Conservation (phyloP, 2,329 filamentous ascomycete species). For the Xylariomycetidae sp. region DNA sequence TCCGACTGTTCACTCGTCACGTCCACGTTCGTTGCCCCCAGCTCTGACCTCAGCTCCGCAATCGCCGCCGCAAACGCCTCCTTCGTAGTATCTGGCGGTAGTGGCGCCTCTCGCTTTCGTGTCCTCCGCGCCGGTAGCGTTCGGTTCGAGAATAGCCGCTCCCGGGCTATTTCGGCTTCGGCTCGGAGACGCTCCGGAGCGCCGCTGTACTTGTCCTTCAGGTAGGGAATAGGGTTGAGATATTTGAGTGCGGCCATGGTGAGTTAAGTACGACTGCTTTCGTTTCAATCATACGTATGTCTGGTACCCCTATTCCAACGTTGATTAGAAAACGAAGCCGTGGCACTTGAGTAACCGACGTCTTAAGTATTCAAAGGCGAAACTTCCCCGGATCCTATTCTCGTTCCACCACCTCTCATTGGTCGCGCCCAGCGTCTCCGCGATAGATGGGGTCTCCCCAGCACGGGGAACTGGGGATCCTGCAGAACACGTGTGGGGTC, state of each 20-base stretch:
- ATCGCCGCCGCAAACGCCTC: slow-evolving; percentile 24
- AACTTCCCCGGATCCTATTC: too few species aligned
- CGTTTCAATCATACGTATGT: too few species aligned
- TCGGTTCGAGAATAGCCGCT: slow-evolving; percentile 15
- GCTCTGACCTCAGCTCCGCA: slow-evolving; percentile 21
- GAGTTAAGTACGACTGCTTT: too few species aligned
- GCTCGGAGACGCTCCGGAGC: slow-evolving; percentile 16
- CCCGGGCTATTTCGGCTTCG: slow-evolving; percentile 16
- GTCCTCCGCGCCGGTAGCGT: slow-evolving; percentile 16
- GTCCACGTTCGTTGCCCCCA: slow-evolving; percentile 19
- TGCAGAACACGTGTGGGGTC: too few species aligned
- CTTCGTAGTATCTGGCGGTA: slow-evolving; percentile 21
- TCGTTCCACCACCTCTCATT: too few species aligned
- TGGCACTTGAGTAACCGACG: too few species aligned
- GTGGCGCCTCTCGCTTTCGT: slow-evolving; percentile 15
- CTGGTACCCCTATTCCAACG: too few species aligned
- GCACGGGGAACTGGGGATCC: too few species aligned
- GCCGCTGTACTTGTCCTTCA: slow-evolving; percentile 22
- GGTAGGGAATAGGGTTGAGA: slow-evolving; percentile 8
- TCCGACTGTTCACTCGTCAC: slow-evolving; percentile 11
- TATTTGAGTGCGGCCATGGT: slow-evolving; percentile 6
- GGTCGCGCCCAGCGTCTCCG: too few species aligned
- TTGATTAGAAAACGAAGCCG: too few species aligned
- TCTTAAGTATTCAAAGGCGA: too few species aligned
- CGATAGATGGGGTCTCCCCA: too few species aligned